Conservation (phyloP, 805 yeast genomes). For the Candida suzukii region DNA sequence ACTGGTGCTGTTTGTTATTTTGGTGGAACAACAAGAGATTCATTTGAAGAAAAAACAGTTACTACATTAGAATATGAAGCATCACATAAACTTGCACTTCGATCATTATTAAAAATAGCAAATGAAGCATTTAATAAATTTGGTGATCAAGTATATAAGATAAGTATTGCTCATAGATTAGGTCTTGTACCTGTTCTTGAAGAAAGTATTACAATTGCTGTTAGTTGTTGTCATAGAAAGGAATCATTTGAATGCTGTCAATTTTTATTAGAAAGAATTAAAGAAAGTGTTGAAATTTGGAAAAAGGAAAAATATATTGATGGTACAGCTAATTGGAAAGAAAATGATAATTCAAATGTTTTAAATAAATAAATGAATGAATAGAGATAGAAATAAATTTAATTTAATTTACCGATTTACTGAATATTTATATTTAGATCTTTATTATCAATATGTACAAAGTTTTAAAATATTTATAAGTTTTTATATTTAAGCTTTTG, state of each 20-base stretch:
- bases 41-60: conserved; percentile 34
- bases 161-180: conserved; percentile 36
- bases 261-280: conserved; percentile 37
- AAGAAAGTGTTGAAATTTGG: conserved; percentile 43
- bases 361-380: not conserved
- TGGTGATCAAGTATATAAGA: conserved; percentile 19
- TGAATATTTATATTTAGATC: not conserved
- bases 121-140: conserved; percentile 23
- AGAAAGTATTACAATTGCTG: conserved; percentile 38
- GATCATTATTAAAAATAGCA: conserved; percentile 30
- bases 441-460: not conserved
- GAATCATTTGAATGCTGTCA: conserved; percentile 42
- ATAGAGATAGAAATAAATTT: not conserved
- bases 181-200: conserved; percentile 41
- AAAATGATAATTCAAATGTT: conserved; percentile 27
- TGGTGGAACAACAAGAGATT: conserved; percentile 44
- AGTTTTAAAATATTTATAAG: not conserved
- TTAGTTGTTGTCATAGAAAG: conserved; percentile 37
- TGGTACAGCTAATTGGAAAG: conserved; percentile 36
- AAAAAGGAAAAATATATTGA: conserved; percentile 37
- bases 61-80: conserved; percentile 37
- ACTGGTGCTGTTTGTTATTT: conserved; percentile 45
- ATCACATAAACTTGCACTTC: conserved; percentile 33
- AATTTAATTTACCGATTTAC: not conserved
- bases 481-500: not conserved